Evolutionary conservation across 352 stramenopile species (phyloP), one percentile per base, ranked within the genome.

Genomic region (Globisporangium paddicum): DNA sequence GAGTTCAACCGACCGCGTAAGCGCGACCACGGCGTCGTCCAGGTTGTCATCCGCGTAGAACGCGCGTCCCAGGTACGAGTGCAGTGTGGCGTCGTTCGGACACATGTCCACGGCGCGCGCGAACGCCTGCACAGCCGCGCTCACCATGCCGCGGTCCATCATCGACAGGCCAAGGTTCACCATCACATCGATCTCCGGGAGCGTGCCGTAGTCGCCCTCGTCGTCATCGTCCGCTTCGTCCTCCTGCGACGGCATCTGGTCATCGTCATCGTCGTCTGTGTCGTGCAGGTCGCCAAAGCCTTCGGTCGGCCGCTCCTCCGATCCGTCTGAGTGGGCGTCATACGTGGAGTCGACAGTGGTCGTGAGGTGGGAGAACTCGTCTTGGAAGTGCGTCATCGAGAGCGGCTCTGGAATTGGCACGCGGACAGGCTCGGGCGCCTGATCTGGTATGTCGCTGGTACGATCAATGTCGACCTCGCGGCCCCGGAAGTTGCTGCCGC

Each of bases 31-130:
- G 11, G 86, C 86, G 37, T 87, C 78, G 34, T 95, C 86, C 46
- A 95, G 60, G 55, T 93, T 91, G 56, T 92, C 77, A 53, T 93
- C 83, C 2, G 83, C 83, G 64, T 95, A 95, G 55, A 88, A 89
- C 18, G 86, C 86, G 42, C 86, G 84, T 16, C 82, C 86, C 53
- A 95, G 65, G 71, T 92, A 80, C 62, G 79, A 80, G 61, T 92
- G 77, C 46, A 95, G 69, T n/a, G 80, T 71, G 9, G 76, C 76
- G 41, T 87, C 77, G 19, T 87, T 75, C 11, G 83, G 83, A 48
- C 83, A 80, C 53, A 95, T 89, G 67, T 95, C 86, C 9, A 90
- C 79, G 0, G 86, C 86, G n/a, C 83, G 86, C 37, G 82, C 75
- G 58, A 95, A 95, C 23, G 86, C 86, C 59, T 91, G 81, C 32